These are phyloP conservation scores for Apiospora marii DNA, from an alignment of 2,329 filamentous ascomycete species.

Conservation along the genomic window DNA sequence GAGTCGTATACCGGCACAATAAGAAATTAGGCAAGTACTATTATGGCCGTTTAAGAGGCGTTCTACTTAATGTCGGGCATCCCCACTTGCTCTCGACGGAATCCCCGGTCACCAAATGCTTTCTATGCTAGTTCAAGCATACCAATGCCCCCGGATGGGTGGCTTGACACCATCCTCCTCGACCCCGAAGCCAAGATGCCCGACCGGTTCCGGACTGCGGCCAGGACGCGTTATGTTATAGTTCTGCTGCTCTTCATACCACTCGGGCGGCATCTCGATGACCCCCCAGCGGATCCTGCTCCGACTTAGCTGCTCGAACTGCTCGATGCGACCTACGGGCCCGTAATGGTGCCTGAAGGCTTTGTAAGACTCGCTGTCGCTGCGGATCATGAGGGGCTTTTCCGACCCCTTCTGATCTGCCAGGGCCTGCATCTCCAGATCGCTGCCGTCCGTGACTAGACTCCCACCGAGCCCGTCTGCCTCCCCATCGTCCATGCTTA, in stretches of 20 bases:
- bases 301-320: conserved; percentile 27
- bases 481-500: background rate
- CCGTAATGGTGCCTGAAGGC: background rate
- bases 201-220: conserved; percentile 16
- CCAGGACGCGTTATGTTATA: background rate
- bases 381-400: conserved; percentile 11
- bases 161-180: conserved; percentile 31
- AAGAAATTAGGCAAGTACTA: background rate
- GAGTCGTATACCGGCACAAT: background rate
- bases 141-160: conserved; percentile 29
- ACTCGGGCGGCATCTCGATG: conserved; percentile 33
- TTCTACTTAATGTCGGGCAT: background rate
- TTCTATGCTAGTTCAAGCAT: conserved; percentile 29
- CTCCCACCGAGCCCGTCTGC: too few relatives aligned
- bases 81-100: background rate
- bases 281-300: conserved; percentile 36
- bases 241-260: conserved; percentile 29
- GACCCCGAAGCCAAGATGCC: conserved; percentile 34
- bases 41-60: background rate
- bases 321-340: background rate
- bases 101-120: background rate
- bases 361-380: background rate
- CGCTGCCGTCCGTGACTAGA: background rate
- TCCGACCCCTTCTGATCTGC: conserved; percentile 18
- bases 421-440: background rate